Evolutionary conservation across 257 asterid species (phyloP), one percentile per base, ranked within the genome.

Genomic region (Fraxinus americana): DNA sequence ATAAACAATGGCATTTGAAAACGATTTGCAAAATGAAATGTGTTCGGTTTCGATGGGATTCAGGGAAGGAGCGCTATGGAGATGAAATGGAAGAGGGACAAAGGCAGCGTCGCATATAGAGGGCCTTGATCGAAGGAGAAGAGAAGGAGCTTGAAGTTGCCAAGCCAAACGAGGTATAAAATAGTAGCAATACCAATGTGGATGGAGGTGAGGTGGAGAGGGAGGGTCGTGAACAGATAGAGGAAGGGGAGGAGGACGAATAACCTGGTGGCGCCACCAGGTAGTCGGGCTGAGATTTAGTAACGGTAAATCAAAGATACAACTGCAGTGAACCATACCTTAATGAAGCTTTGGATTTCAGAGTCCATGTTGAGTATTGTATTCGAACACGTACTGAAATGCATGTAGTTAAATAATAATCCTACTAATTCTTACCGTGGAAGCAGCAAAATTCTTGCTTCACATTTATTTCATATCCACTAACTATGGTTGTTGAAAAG

Each of bases 101-200:
- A 57, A n/a, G 65, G 65, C 25, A 27, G 65, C 11, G 10, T 17
- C 0, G 65, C 23, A 11, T 17, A n/a, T 8, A 57, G 25, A 5
- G 65, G 65, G 12, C 29, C 65, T n/a, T 57, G 65, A 57, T 57
- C 65, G 9, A 57, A 57, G 65, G 65, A 57, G 29, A 57, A 57
- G 65, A 57, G 65, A 19, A 57, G 29, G 12, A 57, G 29, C 65
- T 57, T 57, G 27, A 57, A 57, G 65, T 57, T 57, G 2, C 27
- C 65, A 61, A 23, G 92, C 97, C 97, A 94, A 74, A 85, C 88
- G 7, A 94, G 86, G 89, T 85, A 90, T 75, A 92, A 87, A 74
- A 71, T 23, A 57, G 96, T 81, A 67, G 85, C 80, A 52, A 14
- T 84, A 23, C 75, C 74, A 77, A 87, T 88, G n/a, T 82, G 89